Evolutionary conservation across 2,329 filamentous ascomycete species (phyloP).

Genomic region (Pseudocercospora vitis): DNA sequence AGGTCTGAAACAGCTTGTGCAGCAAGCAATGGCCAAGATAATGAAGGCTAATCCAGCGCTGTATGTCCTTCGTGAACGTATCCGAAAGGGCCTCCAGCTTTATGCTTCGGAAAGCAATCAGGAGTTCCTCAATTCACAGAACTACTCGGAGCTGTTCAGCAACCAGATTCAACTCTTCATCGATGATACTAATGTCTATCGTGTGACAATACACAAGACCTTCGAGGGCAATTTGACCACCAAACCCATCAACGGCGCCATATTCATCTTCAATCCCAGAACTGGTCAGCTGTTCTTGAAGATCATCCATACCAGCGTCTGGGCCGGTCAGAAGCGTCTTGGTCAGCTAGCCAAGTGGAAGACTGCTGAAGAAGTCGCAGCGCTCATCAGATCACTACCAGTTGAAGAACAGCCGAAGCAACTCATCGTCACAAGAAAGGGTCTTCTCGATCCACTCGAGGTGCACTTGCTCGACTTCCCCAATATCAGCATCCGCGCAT

Average conservation of each 20-base stretch:
- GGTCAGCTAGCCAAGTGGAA: conserved; percentile 99
- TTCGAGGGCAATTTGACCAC: conserved; percentile 99
- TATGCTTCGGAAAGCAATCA: conserved; percentile 99
- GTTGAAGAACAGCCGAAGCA: conserved; percentile 99
- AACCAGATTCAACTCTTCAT: conserved; percentile 99
- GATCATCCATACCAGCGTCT: conserved; percentile 98
- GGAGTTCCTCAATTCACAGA: conserved; percentile 98
- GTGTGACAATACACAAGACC: conserved; percentile 99
- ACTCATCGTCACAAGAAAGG: conserved; percentile 96
- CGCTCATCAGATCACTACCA: conserved; percentile 88
- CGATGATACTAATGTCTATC: conserved; percentile 98
- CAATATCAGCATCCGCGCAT: conserved; percentile 97
- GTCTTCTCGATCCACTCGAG: conserved; percentile 92
- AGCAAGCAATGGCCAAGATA: conserved; percentile 99
- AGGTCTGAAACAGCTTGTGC: conserved; percentile 88
- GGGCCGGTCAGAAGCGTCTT: conserved; percentile 98
- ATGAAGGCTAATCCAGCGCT: conserved; percentile 99
- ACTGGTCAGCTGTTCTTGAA: conserved; percentile 97
- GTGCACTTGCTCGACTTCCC: conserved; percentile 97
- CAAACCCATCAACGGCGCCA: conserved; percentile 98
- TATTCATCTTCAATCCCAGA: conserved; percentile 99
- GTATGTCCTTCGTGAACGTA: conserved; percentile 95
- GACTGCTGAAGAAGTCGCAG: conserved; percentile 98
- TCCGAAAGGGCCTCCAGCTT: conserved; percentile 94
- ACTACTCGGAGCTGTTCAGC: conserved; percentile 98